Evolutionary conservation across 371 early-diverging fungal species (phyloP).

Genomic region (Lichtheimia ramosa): DNA sequence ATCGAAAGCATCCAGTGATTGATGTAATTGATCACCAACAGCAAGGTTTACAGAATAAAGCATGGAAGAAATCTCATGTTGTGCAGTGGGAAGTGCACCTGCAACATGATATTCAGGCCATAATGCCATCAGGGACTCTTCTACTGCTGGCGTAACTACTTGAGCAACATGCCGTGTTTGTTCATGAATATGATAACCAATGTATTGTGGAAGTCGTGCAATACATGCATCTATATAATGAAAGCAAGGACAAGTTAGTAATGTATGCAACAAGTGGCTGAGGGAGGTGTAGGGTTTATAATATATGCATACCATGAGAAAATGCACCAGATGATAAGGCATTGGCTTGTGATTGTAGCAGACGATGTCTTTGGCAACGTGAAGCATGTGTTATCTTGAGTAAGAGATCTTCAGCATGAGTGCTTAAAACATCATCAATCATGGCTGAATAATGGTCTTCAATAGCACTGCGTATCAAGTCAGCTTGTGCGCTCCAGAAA

Average conservation of each 20-base stretch:
- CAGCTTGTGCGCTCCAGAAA: slow-evolving; percentile 10
- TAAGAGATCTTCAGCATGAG: slow-evolving; percentile 33
- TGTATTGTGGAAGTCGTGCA: slow-evolving; percentile 15
- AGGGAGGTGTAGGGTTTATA: no score
- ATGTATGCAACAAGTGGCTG: no score
- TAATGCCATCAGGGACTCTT: slow-evolving; percentile 10
- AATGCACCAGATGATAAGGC: not conserved
- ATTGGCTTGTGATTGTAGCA: slow-evolving; percentile 11
- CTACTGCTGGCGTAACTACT: slow-evolving; percentile 4
- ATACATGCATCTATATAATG: slow-evolving; percentile 14
- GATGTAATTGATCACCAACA: slow-evolving; percentile 6
- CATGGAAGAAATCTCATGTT: slow-evolving; percentile 9
- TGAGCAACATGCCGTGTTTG: slow-evolving; percentile 10
- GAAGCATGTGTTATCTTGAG: slow-evolving; percentile 28
- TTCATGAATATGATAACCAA: slow-evolving; percentile 21
- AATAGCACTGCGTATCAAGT: slow-evolving; percentile 18
- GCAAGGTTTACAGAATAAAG: slow-evolving; percentile 15
- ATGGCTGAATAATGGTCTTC: slow-evolving; percentile 27
- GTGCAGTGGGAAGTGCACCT: slow-evolving; percentile 4
- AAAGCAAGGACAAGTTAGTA: no score
- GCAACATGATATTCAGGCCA: slow-evolving; percentile 11
- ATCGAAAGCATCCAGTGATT: slow-evolving; percentile 8
- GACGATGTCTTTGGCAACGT: not conserved
- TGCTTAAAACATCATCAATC: slow-evolving; percentile 30
- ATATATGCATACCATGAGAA: slow-evolving; percentile 9